Conservation (phyloP, 768 basidiomycete species). For the Suillus discolor region DNA sequence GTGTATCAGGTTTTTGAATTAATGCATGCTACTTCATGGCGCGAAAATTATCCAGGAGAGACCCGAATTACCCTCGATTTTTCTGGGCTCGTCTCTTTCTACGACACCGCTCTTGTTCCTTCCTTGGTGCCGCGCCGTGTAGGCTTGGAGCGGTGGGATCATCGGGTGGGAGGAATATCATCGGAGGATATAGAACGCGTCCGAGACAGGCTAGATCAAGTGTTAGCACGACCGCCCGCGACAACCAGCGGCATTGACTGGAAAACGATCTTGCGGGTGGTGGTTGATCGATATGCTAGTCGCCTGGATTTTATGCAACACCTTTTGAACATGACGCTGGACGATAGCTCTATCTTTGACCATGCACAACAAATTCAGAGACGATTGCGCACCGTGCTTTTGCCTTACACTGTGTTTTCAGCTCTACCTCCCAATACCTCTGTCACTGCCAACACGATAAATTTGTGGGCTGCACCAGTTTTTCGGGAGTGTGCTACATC, state of each 20-base stretch:
- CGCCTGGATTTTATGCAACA: conserved; percentile 43
- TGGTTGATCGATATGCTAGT: conserved; percentile 43
- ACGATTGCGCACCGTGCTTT: conserved; percentile 24
- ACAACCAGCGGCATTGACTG: conserved; percentile 43
- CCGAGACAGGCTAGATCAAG: conserved; percentile 12
- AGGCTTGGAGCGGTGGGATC: conserved; percentile 25
- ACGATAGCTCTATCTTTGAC: conserved; percentile 17
- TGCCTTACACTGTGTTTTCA: conserved; percentile 11
- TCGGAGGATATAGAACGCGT: conserved; percentile 13
- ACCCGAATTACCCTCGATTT: conserved; percentile 25
- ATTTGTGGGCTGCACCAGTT: conserved; percentile 13
- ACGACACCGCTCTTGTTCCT: conserved; percentile 26
- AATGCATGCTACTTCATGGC: conserved; percentile 21
- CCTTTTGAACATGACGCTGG: conserved; percentile 29
- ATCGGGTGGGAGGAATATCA: conserved; percentile 21
- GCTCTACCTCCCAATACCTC: conserved; percentile 7
- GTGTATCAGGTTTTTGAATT: conserved; percentile 12
- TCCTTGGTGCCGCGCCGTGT: conserved; percentile 18
- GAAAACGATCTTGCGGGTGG: conserved; percentile 38
- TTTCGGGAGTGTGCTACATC: conserved; percentile 15
- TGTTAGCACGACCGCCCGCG: conserved; percentile 3
- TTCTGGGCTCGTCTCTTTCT: conserved; percentile 26
- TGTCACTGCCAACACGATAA: conserved; percentile 1
- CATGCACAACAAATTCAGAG: conserved; percentile 12
- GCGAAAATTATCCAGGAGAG: conserved; percentile 28